Evolutionary conservation across 1,284 basidiomycete species (phyloP).

Genomic region (Ustilago shanxiensis): DNA sequence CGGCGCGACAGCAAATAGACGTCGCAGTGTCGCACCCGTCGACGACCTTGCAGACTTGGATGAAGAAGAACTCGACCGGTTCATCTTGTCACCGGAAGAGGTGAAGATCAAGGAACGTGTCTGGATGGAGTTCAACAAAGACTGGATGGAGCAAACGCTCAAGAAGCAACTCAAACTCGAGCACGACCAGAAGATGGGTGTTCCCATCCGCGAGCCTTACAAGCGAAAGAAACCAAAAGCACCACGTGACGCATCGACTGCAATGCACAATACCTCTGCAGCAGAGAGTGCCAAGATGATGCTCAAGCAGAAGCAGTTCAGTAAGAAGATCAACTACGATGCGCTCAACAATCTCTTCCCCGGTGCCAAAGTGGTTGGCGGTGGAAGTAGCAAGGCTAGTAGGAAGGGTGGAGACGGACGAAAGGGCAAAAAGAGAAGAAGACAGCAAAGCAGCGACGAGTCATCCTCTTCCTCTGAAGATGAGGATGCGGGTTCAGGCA

Average conservation of each 20-base stretch:
- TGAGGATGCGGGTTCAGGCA: slow-evolving; percentile 29
- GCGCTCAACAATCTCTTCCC: slow-evolving; percentile 65
- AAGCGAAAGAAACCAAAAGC: slow-evolving; percentile 63
- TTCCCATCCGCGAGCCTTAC: slow-evolving; percentile 54
- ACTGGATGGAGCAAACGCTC: slow-evolving; percentile 83
- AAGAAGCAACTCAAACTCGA: slow-evolving; percentile 67
- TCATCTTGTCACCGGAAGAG: slow-evolving; percentile 85
- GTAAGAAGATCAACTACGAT: slow-evolving; percentile 68
- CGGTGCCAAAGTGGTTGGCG: slow-evolving; percentile 40
- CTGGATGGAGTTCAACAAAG: slow-evolving; percentile 95
- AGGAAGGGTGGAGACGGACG: slow-evolving; percentile 14
- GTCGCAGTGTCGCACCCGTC: slow-evolving; percentile 21
- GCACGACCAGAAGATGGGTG: slow-evolving; percentile 66
- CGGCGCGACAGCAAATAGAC: slow-evolving; percentile 9
- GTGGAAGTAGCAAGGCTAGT: slow-evolving; percentile 18
- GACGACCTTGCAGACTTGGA: slow-evolving; percentile 74
- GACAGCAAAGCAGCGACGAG: slow-evolving; percentile 33
- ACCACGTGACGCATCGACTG: slow-evolving; percentile 61
- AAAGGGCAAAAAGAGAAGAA: slow-evolving; percentile 15
- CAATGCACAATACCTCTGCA: slow-evolving; percentile 60
- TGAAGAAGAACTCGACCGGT: slow-evolving; percentile 90
- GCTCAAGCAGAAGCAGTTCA: slow-evolving; percentile 67
- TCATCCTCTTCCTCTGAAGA: slow-evolving; percentile 35
- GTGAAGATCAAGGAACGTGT: slow-evolving; percentile 90
- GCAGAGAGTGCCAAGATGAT: slow-evolving; percentile 68